These are phyloP conservation scores for Neonectria hederae DNA, from an alignment of 2,329 filamentous ascomycete genomes.

Conservation along the genomic window DNA sequence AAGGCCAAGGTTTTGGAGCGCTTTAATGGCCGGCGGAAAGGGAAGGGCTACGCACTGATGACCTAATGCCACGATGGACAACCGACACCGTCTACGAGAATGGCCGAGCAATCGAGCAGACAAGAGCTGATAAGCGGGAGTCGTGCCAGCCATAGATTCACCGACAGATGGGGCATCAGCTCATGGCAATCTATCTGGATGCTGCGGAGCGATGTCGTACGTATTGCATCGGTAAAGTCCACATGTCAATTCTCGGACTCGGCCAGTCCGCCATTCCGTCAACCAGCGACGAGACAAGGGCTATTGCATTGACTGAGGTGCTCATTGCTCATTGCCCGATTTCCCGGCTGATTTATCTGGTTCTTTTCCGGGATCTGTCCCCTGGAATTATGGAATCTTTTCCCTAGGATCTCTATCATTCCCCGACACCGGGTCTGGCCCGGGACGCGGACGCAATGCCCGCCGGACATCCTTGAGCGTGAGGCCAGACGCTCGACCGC, in stretches of 20 bases:
- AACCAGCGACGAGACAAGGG: slow-evolving; percentile 1
- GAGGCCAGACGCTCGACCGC: not conserved
- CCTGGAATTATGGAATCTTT: not conserved
- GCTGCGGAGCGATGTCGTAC: not conserved
- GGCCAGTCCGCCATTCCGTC: slow-evolving; percentile 1
- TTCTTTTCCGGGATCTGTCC: not conserved
- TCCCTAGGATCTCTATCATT: slow-evolving; percentile 7
- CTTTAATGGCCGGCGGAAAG: slow-evolving; percentile 8
- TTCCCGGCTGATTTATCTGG: slow-evolving; percentile 23
- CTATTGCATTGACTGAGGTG: not conserved
- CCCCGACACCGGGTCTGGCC: slow-evolving; percentile 27
- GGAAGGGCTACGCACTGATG: slow-evolving; percentile 1
- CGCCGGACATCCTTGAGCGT: slow-evolving; percentile 16
- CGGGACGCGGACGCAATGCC: slow-evolving; percentile 9
- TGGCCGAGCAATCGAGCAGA: not conserved
- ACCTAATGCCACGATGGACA: slow-evolving; percentile 1
- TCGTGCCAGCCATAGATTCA: slow-evolving; percentile 13
- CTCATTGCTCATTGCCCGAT: slow-evolving; percentile 20
- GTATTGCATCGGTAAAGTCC: slow-evolving; percentile 1
- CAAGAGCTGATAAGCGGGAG: not conserved
- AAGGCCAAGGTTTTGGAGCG: slow-evolving; percentile 11
- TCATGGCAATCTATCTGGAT: slow-evolving; percentile 23
- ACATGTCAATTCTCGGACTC: slow-evolving; percentile 3
- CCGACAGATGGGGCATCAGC: slow-evolving; percentile 21
- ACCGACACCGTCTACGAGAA: not conserved